Percentiles rank a stretch among this genome's conserved stretches.
Evolutionary conservation across 805 yeast genomes (phyloP).

Genomic region (Starmerella potacharoeniae): DNA sequence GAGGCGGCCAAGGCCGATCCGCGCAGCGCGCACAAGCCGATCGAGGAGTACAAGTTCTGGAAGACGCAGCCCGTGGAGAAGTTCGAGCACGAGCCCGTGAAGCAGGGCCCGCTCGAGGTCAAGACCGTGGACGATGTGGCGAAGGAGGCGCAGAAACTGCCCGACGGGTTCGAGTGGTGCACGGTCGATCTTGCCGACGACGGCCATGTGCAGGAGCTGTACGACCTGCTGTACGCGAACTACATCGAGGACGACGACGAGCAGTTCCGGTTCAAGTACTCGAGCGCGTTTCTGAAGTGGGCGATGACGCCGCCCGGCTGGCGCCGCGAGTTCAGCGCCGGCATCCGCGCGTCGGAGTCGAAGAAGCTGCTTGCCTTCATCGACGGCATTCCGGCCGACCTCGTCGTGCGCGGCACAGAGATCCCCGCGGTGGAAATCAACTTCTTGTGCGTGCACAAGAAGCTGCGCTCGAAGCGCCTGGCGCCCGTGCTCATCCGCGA

Average conservation of each 20-base stretch:
- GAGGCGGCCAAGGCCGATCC: constrained; percentile 1
- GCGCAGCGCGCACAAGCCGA: constrained; percentile 32
- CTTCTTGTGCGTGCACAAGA: constrained; percentile 88
- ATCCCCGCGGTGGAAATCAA: constrained; percentile 63
- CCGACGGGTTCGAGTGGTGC: constrained; percentile 80
- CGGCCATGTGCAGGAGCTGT: constrained; percentile 61
- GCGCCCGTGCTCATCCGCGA: constrained; percentile 92
- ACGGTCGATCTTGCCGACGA: constrained; percentile 52
- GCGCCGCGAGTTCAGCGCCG: constrained; percentile 79
- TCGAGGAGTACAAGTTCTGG: constrained; percentile 94
- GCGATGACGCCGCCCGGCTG: constrained; percentile 92
- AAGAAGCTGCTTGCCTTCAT: constrained; percentile 83
- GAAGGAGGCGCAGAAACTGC: constrained; percentile 55
- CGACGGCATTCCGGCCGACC: constrained; percentile 70
- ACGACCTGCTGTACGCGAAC: constrained; percentile 69
- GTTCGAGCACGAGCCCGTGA: constrained; percentile 61
- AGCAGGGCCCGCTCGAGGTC: constrained; percentile 27
- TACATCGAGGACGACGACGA: constrained; percentile 94
- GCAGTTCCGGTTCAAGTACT: constrained; percentile 80
- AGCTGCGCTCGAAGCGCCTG: constrained; percentile 80
- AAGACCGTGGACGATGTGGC: constrained; percentile 68
- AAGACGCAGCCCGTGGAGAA: constrained; percentile 89
- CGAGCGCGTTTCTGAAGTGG: constrained; percentile 77
- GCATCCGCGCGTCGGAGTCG: constrained; percentile 72
- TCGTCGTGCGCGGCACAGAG: constrained; percentile 46